These are phyloP conservation scores for Penstemon barbatus DNA, from an alignment of 257 asterid species.

Conservation along the genomic window DNA sequence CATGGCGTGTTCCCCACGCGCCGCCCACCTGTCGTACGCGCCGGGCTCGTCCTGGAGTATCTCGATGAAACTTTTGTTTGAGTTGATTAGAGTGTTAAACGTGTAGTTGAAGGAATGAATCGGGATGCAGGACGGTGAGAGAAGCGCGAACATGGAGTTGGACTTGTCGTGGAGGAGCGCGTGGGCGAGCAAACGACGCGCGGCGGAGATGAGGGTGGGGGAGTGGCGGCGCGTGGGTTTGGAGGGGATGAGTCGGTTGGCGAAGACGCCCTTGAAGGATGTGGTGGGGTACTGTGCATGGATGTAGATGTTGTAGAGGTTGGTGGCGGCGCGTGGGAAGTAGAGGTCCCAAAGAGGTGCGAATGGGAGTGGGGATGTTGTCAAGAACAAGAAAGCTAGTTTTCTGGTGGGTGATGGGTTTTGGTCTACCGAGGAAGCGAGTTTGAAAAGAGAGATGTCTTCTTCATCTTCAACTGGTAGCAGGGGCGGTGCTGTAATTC, in stretches of 20 bases:
- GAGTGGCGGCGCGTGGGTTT: constrained; percentile 67
- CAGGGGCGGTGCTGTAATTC: constrained; percentile 4
- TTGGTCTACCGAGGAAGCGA: constrained; percentile 50
- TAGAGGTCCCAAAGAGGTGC: constrained; percentile 74
- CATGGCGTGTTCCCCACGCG: constrained; percentile 79
- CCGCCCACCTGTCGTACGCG: constrained; percentile 72
- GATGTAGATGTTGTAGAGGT: constrained; percentile 58
- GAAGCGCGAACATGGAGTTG: constrained; percentile 66
- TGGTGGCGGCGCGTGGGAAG: constrained; percentile 50
- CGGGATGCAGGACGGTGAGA: constrained; percentile 71
- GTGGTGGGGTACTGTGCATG: constrained; percentile 63
- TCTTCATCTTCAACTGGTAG: constrained; percentile 30
- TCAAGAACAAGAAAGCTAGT: constrained; percentile 77
- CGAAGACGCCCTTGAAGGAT: constrained; percentile 56
- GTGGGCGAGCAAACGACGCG: constrained; percentile 58
- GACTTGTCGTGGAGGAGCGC: constrained; percentile 68
- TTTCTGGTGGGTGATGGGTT: constrained; percentile 46
- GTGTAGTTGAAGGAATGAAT: constrained; percentile 58
- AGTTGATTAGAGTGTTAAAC: constrained; percentile 26
- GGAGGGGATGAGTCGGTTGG: constrained; percentile 50
- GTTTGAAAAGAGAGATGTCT: constrained; percentile 33
- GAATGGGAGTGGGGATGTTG: constrained; percentile 63
- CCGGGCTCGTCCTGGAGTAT: constrained; percentile 56
- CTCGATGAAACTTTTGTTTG: constrained; percentile 62
- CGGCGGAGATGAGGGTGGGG: constrained; percentile 64